These are phyloP conservation scores for Verticillium nonalfalfae DNA, from an alignment of 2,329 filamentous ascomycete genomes.

Conservation along the genomic window DNA sequence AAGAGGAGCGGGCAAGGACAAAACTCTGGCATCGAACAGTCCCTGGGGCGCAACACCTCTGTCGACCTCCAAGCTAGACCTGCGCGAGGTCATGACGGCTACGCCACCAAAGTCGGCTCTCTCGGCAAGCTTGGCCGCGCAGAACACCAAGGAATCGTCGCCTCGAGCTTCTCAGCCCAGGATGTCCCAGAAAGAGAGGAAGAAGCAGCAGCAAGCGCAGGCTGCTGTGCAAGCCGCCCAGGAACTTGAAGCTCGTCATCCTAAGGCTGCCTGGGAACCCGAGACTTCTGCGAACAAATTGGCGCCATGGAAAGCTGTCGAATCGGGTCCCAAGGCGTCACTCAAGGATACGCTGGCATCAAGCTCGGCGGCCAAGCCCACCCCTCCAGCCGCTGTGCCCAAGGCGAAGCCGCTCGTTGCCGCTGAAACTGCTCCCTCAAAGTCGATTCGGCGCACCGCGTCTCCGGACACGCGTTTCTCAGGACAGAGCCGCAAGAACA, in stretches of 20 bases:
- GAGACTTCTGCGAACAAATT: slow-evolving; percentile 28
- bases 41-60: slow-evolving; percentile 47
- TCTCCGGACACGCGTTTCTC: slow-evolving; percentile 59
- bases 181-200: slow-evolving; percentile 87
- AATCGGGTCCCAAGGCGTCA: slow-evolving; percentile 39
- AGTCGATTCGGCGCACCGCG: slow-evolving; percentile 41
- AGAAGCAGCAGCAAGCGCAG: slow-evolving; percentile 70
- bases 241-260: slow-evolving; percentile 22
- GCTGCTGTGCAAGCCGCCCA: slow-evolving; percentile 35
- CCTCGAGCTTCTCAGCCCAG: slow-evolving; percentile 43
- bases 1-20: slow-evolving; percentile 2
- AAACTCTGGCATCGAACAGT: slow-evolving; percentile 18
- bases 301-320: slow-evolving; percentile 62
- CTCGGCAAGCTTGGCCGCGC: slow-evolving; percentile 46
- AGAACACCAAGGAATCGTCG: slow-evolving; percentile 33
- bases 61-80: slow-evolving; percentile 58
- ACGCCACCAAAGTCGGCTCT: slow-evolving; percentile 46
- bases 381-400: slow-evolving; percentile 17
- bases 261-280: slow-evolving; percentile 39
- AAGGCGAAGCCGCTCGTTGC: slow-evolving; percentile 35
- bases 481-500: slow-evolving; percentile 42
- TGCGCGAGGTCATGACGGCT: slow-evolving; percentile 70
- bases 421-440: slow-evolving; percentile 30
- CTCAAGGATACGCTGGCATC: slow-evolving; percentile 40
- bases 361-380: slow-evolving; percentile 18